These are phyloP conservation scores for Plasmopara halstedii DNA, from an alignment of 352 stramenopile species.

Conservation along the genomic window DNA sequence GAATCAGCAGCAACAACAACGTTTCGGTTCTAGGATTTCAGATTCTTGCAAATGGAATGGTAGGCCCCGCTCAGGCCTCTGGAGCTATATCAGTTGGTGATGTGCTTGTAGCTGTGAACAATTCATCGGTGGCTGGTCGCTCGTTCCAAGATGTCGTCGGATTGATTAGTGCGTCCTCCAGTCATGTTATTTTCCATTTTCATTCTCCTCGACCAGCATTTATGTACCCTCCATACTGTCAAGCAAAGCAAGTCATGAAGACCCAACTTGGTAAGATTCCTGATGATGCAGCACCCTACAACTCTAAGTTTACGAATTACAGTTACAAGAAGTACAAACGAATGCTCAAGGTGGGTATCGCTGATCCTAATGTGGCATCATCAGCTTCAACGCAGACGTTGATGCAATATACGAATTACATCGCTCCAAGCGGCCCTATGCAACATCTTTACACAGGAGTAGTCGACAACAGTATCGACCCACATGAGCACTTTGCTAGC, in stretches of 20 bases:
- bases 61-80: conserved; percentile 68
- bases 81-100: conserved; percentile 67
- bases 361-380: conserved; percentile 19
- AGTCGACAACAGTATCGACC: conserved; percentile 86
- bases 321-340: conserved; percentile 64
- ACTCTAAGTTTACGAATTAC: conserved; percentile 56
- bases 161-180: conserved; percentile 53
- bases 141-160: conserved; percentile 74
- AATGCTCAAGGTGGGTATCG: conserved; percentile 53
- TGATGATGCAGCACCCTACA: conserved; percentile 19
- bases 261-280: conserved; percentile 34
- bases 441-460: conserved; percentile 81
- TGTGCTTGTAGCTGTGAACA: conserved; percentile 76
- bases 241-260: conserved; percentile 49
- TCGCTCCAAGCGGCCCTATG: conserved; percentile 75
- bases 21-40: conserved; percentile 81
- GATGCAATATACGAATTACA: conserved; percentile 49
- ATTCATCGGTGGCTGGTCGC: conserved; percentile 38
- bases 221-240: conserved; percentile 61
- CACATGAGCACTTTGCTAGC: conserved; percentile 83
- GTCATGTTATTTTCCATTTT: conserved; percentile 76
- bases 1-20: conserved; percentile 49
- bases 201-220: conserved; percentile 58
- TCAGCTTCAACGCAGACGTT: conserved; percentile 27
- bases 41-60: conserved; percentile 51